Evolutionary conservation across 768 basidiomycete species (phyloP).

Genomic region (Amanita pallidorosea): DNA sequence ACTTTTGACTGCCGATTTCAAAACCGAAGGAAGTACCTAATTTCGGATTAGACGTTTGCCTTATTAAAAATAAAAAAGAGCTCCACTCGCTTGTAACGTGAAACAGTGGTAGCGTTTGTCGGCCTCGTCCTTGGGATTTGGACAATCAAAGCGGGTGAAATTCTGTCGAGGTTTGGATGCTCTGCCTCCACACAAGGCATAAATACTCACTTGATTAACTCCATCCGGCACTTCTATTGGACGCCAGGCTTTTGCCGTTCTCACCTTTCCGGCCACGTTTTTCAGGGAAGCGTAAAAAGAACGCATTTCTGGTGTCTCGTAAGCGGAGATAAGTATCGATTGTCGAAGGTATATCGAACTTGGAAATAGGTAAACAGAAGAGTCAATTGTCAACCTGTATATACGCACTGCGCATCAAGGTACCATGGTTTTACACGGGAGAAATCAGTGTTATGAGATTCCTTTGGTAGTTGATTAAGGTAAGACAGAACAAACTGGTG

Average conservation of each 20-base stretch:
- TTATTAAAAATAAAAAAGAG: neutral
- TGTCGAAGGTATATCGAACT: conserved; percentile 86
- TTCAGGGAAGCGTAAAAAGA: conserved; percentile 62
- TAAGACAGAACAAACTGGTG: conserved; percentile 73
- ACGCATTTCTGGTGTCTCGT: conserved; percentile 84
- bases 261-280: conserved; percentile 80
- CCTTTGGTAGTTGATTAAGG: conserved; percentile 84
- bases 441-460: conserved; percentile 91
- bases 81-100: conserved; percentile 55
- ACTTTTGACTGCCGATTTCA: conserved; percentile 92
- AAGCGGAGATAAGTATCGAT: conserved; percentile 76
- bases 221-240: conserved; percentile 77
- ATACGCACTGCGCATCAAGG: conserved; percentile 79
- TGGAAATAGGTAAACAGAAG: neutral
- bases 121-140: conserved; percentile 62
- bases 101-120: conserved; percentile 86
- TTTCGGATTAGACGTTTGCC: neutral
- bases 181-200: neutral
- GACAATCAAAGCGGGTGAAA: conserved; percentile 66
- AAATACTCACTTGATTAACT: conserved; percentile 56
- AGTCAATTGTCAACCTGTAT: neutral
- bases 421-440: conserved; percentile 98
- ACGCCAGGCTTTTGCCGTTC: conserved; percentile 56
- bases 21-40: conserved; percentile 68
- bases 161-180: conserved; percentile 29